These are phyloP conservation scores for Candida sanyaensis DNA, from an alignment of 1,139 yeast species.

Conservation along the genomic window DNA sequence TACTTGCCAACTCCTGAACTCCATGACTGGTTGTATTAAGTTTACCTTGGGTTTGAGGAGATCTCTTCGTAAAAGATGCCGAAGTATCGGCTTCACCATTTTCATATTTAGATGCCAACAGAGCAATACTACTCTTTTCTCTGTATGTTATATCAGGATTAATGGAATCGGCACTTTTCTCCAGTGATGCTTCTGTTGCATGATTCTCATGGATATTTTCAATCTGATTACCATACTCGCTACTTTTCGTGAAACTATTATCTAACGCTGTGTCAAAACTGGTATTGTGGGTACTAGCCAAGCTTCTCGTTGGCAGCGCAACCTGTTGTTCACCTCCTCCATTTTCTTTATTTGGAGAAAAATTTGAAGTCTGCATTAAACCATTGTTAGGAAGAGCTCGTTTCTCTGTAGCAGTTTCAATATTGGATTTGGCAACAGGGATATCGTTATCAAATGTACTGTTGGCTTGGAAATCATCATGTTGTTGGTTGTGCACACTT, in stretches of 20 bases:
- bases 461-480: not conserved
- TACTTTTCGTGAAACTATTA: not conserved
- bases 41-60: conserved; percentile 19
- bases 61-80: conserved; percentile 7
- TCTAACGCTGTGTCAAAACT: conserved; percentile 5
- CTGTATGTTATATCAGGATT: not conserved
- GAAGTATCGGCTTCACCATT: conserved; percentile 9
- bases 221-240: not conserved
- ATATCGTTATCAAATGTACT: not conserved
- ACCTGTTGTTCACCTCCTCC: not conserved
- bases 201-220: not conserved
- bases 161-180: not conserved
- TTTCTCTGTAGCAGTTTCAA: not conserved
- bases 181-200: not conserved
- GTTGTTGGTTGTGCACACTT: not conserved
- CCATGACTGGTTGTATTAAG: conserved; percentile 11
- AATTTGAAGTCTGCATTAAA: not conserved
- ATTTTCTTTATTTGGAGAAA: not conserved
- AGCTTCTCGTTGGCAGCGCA: not conserved
- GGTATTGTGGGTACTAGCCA: conserved; percentile 1
- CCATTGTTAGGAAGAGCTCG: not conserved
- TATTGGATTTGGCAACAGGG: not conserved
- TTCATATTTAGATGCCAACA: conserved; percentile 18
- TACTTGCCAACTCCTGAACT: conserved; percentile 1
- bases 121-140: conserved; percentile 3